Percentiles rank a stretch among this genome's conserved stretches.
Evolutionary conservation across 768 basidiomycete species (phyloP).

Genomic region (Lactarius evosmus): DNA sequence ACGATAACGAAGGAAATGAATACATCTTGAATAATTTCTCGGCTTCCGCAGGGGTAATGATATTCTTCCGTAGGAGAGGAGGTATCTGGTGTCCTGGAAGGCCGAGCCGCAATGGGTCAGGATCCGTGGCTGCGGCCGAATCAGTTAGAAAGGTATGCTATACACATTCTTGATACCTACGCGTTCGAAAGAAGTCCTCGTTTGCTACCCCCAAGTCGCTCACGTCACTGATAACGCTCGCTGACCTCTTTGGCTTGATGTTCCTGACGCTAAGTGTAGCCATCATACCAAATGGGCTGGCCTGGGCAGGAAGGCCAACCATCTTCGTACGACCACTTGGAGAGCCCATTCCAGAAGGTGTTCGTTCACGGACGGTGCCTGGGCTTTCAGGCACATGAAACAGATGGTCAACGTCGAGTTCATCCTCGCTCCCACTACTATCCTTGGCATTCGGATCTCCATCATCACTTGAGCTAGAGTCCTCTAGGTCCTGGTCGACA

Average conservation of each 20-base stretch:
- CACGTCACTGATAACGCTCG: constrained; percentile 28
- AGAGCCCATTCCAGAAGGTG: constrained; percentile 29
- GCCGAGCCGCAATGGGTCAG: constrained; percentile 17
- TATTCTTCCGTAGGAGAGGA: constrained; percentile 24
- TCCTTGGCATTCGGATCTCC: constrained; percentile 36
- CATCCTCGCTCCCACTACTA: constrained; percentile 29
- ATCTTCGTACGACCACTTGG: constrained; percentile 43
- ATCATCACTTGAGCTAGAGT: constrained; percentile 39
- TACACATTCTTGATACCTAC: constrained; percentile 11
- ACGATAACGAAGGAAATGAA: background rate
- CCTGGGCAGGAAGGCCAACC: constrained; percentile 56
- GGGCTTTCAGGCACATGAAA: constrained; percentile 33
- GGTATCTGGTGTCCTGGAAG: constrained; percentile 23
- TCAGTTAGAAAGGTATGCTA: background rate
- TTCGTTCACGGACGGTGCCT: constrained; percentile 37
- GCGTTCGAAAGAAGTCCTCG: constrained; percentile 60
- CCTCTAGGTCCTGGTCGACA: constrained; percentile 27
- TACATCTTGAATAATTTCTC: constrained; percentile 29
- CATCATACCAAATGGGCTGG: constrained; percentile 73
- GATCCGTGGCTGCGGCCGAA: constrained; percentile 14
- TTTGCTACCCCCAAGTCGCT: constrained; percentile 51
- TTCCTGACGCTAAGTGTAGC: constrained; percentile 57
- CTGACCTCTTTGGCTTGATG: constrained; percentile 24
- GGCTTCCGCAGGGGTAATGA: constrained; percentile 27
- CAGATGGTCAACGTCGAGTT: constrained; percentile 39